Percentiles rank a stretch among this genome's conserved stretches.
Evolutionary conservation across 2,329 filamentous ascomycete genomes (phyloP).

Genomic region (Lecanicillium sp.): DNA sequence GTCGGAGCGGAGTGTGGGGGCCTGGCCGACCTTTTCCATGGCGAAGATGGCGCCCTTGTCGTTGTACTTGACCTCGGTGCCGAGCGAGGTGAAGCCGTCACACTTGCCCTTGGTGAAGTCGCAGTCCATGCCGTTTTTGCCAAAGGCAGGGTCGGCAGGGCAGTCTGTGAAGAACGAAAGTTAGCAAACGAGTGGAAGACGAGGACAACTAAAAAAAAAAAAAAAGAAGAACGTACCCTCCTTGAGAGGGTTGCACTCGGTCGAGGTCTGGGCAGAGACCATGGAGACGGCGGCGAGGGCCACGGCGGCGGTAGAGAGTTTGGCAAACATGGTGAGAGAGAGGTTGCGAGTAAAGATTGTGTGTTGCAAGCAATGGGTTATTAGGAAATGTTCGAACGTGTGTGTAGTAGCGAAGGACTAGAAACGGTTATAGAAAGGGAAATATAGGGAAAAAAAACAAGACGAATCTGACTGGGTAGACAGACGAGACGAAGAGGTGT

Average conservation of each 20-base stretch:
- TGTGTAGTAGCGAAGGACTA: conserved; percentile 13
- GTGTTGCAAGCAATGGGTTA: not conserved
- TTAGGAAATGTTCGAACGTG: not conserved
- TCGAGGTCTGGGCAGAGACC: conserved; percentile 51
- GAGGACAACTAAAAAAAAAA: not conserved
- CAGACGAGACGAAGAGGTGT: not conserved
- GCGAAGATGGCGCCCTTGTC: conserved; percentile 48
- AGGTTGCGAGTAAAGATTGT: conserved; percentile 11
- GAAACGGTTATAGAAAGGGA: conserved; percentile 10
- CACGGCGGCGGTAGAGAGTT: conserved; percentile 40
- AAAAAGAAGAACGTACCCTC: conserved; percentile 33
- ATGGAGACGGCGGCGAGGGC: conserved; percentile 43
- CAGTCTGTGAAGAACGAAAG: conserved; percentile 44
- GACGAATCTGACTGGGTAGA: not conserved
- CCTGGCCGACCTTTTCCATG: conserved; percentile 61
- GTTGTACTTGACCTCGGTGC: conserved; percentile 44
- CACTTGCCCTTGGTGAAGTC: conserved; percentile 74
- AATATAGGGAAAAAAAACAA: not conserved
- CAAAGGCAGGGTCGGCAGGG: conserved; percentile 70
- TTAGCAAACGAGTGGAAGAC: conserved; percentile 18
- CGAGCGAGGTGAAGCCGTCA: conserved; percentile 43
- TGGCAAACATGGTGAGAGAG: conserved; percentile 32
- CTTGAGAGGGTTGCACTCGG: conserved; percentile 50
- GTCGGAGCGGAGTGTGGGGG: conserved; percentile 65
- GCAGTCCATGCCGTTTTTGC: conserved; percentile 47